phyloP scores from a whole-genome alignment of 192 early-diverging fungal genomes.

The Coemansia sp. region DNA sequence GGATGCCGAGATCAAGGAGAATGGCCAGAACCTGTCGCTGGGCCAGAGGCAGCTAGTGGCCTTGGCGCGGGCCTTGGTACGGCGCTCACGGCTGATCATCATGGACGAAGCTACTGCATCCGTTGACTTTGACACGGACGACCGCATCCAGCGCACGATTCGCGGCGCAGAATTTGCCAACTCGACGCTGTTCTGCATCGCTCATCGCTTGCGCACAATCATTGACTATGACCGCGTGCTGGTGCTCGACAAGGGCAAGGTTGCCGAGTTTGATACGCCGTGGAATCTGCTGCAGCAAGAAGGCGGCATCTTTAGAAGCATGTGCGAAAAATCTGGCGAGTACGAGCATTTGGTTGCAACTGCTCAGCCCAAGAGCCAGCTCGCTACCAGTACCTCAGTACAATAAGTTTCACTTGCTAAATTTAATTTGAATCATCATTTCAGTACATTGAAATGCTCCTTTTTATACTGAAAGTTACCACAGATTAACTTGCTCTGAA shows the following conservation, averaged over 20 bases:
- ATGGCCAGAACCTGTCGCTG: slow-evolving; percentile 71
- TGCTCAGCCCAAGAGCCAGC: slow-evolving; percentile 9
- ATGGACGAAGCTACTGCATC: slow-evolving; percentile 87
- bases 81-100: slow-evolving; percentile 65
- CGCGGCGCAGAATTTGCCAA: slow-evolving; percentile 68
- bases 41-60: slow-evolving; percentile 76
- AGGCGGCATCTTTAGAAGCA: slow-evolving; percentile 65
- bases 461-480: too few species aligned
- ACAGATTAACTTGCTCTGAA: too few species aligned
- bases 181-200: slow-evolving; percentile 82
- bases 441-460: too few species aligned
- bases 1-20: slow-evolving; percentile 77
- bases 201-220: slow-evolving; percentile 85
- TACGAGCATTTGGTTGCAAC: slow-evolving; percentile 38
- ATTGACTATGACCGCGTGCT: too few species aligned
- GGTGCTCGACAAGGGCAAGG: slow-evolving; percentile 72
- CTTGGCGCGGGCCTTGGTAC: slow-evolving; percentile 73
- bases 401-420: not conserved
- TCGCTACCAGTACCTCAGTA: not conserved
- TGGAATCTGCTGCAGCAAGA: slow-evolving; percentile 60
- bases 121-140: slow-evolving; percentile 86
- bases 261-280: slow-evolving; percentile 84
- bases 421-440: too few species aligned
- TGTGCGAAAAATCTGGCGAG: slow-evolving; percentile 84
- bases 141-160: too few species aligned